These are phyloP conservation scores for Venturia asperata DNA, from an alignment of 2,329 filamentous ascomycete species.

Conservation along the genomic window DNA sequence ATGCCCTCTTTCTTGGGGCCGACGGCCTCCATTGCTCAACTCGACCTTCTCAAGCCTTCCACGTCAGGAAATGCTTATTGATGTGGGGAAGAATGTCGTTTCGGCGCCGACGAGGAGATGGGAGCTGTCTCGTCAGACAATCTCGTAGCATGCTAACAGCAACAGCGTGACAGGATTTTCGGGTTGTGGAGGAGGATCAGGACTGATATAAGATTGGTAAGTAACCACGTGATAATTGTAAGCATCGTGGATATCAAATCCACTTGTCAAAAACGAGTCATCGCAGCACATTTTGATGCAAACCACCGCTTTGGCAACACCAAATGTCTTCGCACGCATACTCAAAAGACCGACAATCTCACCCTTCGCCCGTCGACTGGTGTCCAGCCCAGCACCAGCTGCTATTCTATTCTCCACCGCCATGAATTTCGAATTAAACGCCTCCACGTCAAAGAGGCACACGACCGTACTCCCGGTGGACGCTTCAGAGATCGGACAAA, in stretches of 20 bases:
- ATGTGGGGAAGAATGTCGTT: too few species aligned
- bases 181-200: too few species aligned
- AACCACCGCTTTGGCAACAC: not conserved
- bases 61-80: too few species aligned
- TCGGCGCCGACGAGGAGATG: not conserved
- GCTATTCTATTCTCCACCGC: not conserved
- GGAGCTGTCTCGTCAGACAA: not conserved
- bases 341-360: not conserved
- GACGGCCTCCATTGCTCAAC: not conserved
- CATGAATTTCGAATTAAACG: not conserved
- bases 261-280: not conserved
- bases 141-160: too few species aligned
- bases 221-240: not conserved
- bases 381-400: not conserved
- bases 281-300: not conserved
- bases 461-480: slow-evolving; percentile 9
- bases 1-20: too few species aligned
- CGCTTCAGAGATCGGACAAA: not conserved
- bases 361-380: not conserved
- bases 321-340: slow-evolving; percentile 12
- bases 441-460: not conserved
- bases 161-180: too few species aligned
- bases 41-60: too few species aligned
- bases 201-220: too few species aligned
- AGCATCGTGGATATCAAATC: not conserved